phyloP scores from a whole-genome alignment of 73 alveolate species.

The Uronychia binucleata region DNA sequence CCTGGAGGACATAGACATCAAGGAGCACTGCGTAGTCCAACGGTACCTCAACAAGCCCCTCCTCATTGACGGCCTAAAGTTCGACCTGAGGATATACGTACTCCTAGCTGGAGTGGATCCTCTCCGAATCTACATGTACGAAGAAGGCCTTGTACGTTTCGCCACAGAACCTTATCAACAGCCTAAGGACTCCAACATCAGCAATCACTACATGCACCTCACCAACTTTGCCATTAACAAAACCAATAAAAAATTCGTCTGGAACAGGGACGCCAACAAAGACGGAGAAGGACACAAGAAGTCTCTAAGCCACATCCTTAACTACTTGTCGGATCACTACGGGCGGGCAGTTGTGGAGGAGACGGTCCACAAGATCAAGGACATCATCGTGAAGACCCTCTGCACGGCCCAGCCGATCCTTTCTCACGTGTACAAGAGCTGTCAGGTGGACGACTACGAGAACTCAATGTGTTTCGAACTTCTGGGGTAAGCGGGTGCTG shows the following conservation, averaged over 20 bases:
- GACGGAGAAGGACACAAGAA: constrained; percentile 60
- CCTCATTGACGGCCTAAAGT: constrained; percentile 62
- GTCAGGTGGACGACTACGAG: constrained; percentile 47
- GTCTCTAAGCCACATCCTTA: constrained; percentile 44
- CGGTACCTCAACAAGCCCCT: constrained; percentile 67
- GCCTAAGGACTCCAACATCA: constrained; percentile 29
- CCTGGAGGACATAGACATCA: constrained; percentile 3
- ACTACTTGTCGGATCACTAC: constrained; percentile 4
- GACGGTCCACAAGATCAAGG: constrained; percentile 35
- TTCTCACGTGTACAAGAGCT: constrained; percentile 26
- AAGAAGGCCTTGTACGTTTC: constrained; percentile 77
- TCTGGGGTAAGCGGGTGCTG: constrained; percentile 15
- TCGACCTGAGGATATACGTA: constrained; percentile 74
- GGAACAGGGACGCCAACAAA: constrained; percentile 44
- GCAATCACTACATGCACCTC: constrained; percentile 66
- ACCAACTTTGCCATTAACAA: constrained; percentile 73
- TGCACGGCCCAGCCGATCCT: constrained; percentile 42
- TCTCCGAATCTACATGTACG: constrained; percentile 59
- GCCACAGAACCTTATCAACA: constrained; percentile 69
- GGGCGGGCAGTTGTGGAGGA: constrained; percentile 31
- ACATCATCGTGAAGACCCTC: constrained; percentile 50
- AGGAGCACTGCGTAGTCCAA: constrained; percentile 38
- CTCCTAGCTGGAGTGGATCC: constrained; percentile 66
- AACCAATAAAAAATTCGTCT: background rate
- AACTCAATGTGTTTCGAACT: constrained; percentile 56